Base-by-base conservation (phyloP, 2,329 filamentous ascomycete genomes). In the Teratosphaeria nubilosa region DNA sequence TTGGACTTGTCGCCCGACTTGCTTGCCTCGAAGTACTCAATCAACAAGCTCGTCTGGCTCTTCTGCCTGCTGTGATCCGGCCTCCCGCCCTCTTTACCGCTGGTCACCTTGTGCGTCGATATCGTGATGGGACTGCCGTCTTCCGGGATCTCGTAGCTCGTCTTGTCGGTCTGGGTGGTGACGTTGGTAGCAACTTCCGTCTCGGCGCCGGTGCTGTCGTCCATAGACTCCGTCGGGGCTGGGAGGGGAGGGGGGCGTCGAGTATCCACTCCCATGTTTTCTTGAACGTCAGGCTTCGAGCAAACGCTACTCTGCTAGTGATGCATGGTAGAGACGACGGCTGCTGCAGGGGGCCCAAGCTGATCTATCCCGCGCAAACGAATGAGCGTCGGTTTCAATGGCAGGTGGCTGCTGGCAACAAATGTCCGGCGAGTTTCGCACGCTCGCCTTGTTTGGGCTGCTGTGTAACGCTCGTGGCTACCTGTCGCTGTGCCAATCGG, bases 71-170 rank as follows among this genome's bases (percentile, higher is more conserved):
- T 74, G 79, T 74, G 73, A 72, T 63, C 75, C 80, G 60, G 74
- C 72, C 62, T 78, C 75, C 71, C 80, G 72, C 84, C 86, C 22
- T 70, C 66, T 50, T 63, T 63, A 58, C 60, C 61, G 30, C 53
- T 53, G 30, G 63, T 66, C 66, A 75, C 84, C 82, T 74, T 88
- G 80, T 69, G 83, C 51, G 92, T 96, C 70, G 87, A 86, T 72
- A 99, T 95, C 60, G 90, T 97, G 69, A 99, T 86, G 50, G 91
- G 91, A 56, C 88, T 92, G 71, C 89, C 90, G 83, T 94, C 89
- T 69, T 91, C 88, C 59, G 88, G 89, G 55, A 94, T 82, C 41
- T 87, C 90, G 74, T 88, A 91, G 56, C 86, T 85, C 3, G 88
- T 90, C 68, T 82, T 76, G 72, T 87, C 73, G 83, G 82, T 86